Evolutionary conservation across 2,329 filamentous ascomycete genomes (phyloP).

Genomic region (Epichloe bromicola): DNA sequence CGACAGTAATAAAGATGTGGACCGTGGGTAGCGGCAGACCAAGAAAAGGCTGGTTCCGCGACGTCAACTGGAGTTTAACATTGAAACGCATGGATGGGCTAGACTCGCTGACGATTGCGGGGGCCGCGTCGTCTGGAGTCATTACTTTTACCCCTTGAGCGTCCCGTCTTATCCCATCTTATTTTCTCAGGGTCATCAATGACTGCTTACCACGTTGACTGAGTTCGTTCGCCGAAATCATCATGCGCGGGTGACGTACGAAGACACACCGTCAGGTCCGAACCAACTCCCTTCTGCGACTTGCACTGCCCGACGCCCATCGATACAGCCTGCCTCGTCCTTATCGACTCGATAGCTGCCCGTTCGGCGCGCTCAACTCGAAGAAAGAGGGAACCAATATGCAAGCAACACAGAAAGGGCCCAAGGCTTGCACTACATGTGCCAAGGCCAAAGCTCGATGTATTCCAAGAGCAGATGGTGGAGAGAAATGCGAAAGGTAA

Average conservation of each 20-base stretch:
- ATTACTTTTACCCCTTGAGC: slow-evolving; percentile 1
- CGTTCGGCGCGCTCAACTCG: not conserved
- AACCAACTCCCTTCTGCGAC: not conserved
- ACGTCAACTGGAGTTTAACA: not conserved
- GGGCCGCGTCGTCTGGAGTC: not conserved
- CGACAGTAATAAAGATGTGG: not conserved
- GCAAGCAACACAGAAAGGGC: slow-evolving; percentile 26
- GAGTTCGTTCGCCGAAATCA: not conserved
- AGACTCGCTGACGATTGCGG: slow-evolving; percentile 1
- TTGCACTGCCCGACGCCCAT: not conserved
- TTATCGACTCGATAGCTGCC: not conserved
- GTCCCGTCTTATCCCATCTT: not conserved
- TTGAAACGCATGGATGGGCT: slow-evolving; percentile 1
- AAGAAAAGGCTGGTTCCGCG: not conserved
- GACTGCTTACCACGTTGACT: not conserved
- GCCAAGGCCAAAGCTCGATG: slow-evolving; percentile 40
- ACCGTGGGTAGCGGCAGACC: not conserved
- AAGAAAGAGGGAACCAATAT: slow-evolving; percentile 5
- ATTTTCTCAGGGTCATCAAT: not conserved
- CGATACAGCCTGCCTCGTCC: not conserved
- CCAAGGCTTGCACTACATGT: slow-evolving; percentile 36
- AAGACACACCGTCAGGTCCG: not conserved
- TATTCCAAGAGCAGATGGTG: slow-evolving; percentile 26
- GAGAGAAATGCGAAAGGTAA: slow-evolving; percentile 35
- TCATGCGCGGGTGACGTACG: not conserved